These are phyloP conservation scores for Rhodofomes roseus DNA, from an alignment of 1,284 basidiomycete species.

Conservation along the genomic window DNA sequence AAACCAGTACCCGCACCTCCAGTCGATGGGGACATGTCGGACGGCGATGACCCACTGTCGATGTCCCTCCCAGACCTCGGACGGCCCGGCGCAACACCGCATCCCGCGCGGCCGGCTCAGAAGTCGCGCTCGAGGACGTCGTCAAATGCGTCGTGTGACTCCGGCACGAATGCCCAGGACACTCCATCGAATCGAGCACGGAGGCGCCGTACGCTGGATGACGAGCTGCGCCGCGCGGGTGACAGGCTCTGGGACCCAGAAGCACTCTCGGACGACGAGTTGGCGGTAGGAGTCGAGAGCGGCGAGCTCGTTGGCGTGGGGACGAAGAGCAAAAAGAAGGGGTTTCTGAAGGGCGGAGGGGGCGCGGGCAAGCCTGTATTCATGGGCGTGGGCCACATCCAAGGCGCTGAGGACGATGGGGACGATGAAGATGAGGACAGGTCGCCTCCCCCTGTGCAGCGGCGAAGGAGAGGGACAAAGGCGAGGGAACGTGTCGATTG, in stretches of 20 bases:
- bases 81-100: not conserved
- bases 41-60: conserved; percentile 21
- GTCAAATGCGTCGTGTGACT: conserved; percentile 7
- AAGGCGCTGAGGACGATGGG: conserved; percentile 35
- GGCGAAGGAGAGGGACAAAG: not conserved
- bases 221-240: conserved; percentile 54
- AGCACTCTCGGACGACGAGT: conserved; percentile 26
- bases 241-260: conserved; percentile 27
- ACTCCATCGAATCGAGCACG: conserved; percentile 20
- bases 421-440: conserved; percentile 11
- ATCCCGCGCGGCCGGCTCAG: not conserved
- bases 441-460: not conserved
- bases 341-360: conserved; percentile 72
- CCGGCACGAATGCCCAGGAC: conserved; percentile 2
- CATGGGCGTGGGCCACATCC: conserved; percentile 63
- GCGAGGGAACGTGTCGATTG: not conserved
- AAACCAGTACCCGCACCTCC: conserved; percentile 6
- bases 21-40: conserved; percentile 5
- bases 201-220: conserved; percentile 54
- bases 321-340: conserved; percentile 44
- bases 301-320: conserved; percentile 51
- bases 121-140: conserved; percentile 3
- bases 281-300: conserved; percentile 35
- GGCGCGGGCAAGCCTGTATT: conserved; percentile 64
- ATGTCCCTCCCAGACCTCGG: conserved; percentile 1